These are phyloP conservation scores for Monosporozyma servazzii DNA, from an alignment of 805 yeast genomes.

Conservation along the genomic window DNA sequence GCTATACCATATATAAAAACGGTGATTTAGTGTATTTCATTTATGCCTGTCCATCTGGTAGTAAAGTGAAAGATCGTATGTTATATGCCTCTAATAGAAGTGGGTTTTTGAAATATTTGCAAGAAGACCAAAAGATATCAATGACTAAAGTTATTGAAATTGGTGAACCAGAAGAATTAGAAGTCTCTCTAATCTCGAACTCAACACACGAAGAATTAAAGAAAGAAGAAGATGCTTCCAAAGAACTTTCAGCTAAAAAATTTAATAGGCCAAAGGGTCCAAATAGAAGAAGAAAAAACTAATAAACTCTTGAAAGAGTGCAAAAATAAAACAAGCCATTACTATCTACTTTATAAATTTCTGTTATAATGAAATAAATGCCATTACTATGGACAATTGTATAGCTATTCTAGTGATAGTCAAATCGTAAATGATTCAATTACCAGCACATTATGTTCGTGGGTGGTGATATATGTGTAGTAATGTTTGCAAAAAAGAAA, in stretches of 20 bases:
- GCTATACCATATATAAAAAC: slow-evolving; percentile 46
- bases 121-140: slow-evolving; percentile 28
- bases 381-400: neutral
- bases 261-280: slow-evolving; percentile 67
- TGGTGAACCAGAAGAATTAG: slow-evolving; percentile 66
- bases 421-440: too few relatives aligned
- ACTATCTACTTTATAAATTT: neutral
- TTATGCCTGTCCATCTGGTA: slow-evolving; percentile 83
- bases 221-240: slow-evolving; percentile 8
- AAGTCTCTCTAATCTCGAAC: slow-evolving; percentile 31
- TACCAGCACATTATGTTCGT: too few relatives aligned
- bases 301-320: neutral
- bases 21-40: slow-evolving; percentile 46
- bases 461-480: too few relatives aligned
- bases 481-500: neutral
- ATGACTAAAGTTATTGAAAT: slow-evolving; percentile 50
- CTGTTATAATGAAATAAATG: neutral
- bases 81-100: slow-evolving; percentile 75
- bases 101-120: slow-evolving; percentile 47
- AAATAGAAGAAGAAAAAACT: slow-evolving; percentile 36
- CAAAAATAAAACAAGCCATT: neutral
- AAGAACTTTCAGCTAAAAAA: slow-evolving; percentile 17
- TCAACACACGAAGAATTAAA: slow-evolving; percentile 30
- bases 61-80: slow-evolving; percentile 87
- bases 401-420: neutral